Evolutionary conservation across 73 alveolate genomes (phyloP).

Genomic region (Durusdinium trenchii): DNA sequence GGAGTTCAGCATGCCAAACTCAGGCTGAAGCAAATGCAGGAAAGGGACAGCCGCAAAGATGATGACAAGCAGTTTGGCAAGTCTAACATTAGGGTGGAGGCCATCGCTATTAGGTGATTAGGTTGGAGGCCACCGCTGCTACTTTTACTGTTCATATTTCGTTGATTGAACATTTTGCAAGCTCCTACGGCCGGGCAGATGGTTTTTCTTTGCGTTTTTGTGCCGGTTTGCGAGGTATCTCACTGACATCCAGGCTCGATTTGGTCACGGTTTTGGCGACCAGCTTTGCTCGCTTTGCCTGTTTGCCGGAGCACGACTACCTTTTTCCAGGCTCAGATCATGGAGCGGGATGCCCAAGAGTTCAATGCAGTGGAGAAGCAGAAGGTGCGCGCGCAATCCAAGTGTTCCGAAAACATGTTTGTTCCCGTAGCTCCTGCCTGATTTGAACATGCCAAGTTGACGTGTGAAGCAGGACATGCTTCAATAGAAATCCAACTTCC

Average conservation of each 20-base stretch:
- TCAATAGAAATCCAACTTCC: too few relatives aligned
- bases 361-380: slow-evolving; percentile 67
- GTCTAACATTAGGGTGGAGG: background rate
- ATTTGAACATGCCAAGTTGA: background rate
- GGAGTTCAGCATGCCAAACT: background rate
- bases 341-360: slow-evolving; percentile 72
- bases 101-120: too few relatives aligned
- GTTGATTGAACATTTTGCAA: too few relatives aligned
- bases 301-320: background rate
- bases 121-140: too few relatives aligned
- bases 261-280: too few relatives aligned
- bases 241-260: slow-evolving; percentile 75
- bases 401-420: too few relatives aligned
- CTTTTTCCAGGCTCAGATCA: slow-evolving; percentile 52
- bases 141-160: too few relatives aligned
- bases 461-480: too few relatives aligned
- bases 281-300: background rate
- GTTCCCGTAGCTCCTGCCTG: too few relatives aligned
- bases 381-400: background rate
- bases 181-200: too few relatives aligned
- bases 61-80: slow-evolving; percentile 44
- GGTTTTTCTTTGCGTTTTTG: background rate
- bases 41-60: slow-evolving; percentile 81
- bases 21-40: slow-evolving; percentile 91
- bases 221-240: background rate